Percentiles rank a stretch among this genome's conserved stretches.
phyloP scores from a whole-genome alignment of 345 rosid species.

The Murraya koenigii region DNA sequence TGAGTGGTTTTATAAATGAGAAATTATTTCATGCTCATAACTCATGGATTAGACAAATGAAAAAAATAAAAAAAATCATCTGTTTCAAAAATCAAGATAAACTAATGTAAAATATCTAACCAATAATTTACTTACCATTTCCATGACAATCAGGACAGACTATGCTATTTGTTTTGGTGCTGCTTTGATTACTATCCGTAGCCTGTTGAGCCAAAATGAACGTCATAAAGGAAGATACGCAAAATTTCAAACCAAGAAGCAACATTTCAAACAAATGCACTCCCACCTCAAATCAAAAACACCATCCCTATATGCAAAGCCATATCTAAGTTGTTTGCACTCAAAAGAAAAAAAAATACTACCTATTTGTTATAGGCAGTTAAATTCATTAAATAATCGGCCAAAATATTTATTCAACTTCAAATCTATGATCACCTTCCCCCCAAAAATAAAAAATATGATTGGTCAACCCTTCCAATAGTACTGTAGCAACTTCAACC shows the following conservation, averaged over 20 bases:
- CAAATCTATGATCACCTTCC: neutral
- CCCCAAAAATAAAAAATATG: too few relatives aligned
- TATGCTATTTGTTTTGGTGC: constrained; percentile 53
- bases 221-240: neutral
- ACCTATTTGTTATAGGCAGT: neutral
- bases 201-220: constrained; percentile 48
- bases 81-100: neutral
- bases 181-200: constrained; percentile 24
- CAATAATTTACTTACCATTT: constrained; percentile 42
- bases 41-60: neutral
- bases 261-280: neutral
- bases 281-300: neutral
- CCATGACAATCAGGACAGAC: constrained; percentile 79
- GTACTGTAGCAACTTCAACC: neutral
- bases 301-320: neutral
- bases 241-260: neutral
- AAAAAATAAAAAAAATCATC: neutral
- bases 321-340: neutral
- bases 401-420: neutral
- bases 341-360: neutral
- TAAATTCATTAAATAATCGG: neutral
- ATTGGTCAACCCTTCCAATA: neutral
- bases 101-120: neutral
- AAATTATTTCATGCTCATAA: neutral
- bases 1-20: neutral